Evolutionary conservation across 1,284 basidiomycete species (phyloP), one percentile per base, ranked within the genome.

Genomic region (Phellinidium pouzarii): DNA sequence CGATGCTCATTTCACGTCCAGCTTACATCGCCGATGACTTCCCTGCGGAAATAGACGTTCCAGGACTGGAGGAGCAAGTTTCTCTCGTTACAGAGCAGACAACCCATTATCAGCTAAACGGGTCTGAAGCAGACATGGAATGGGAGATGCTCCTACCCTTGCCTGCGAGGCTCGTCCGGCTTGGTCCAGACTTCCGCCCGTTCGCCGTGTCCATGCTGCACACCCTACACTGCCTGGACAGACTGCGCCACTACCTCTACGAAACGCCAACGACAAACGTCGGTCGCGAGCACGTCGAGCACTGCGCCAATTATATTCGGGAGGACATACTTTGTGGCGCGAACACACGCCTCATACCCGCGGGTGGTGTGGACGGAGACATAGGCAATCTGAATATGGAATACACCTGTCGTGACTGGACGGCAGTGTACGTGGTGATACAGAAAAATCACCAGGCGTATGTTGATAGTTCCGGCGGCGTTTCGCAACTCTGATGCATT

Each of bases 201-300:
- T 50, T 54, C 23, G 47, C 34, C 20, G 17, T 52, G 5, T 45
- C 62, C 22, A 65, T 66, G 62, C 64, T 63, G 52, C 65, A 69
- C 59, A 52, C 66, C 52, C 50, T 68, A 14, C 68, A 67, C 47
- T 69, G 68, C 52, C 53, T 68, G n/a, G 58, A 60, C 49, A 59
- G 59, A 46, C 52, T 67, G 23, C 63, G 60, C 17, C 25, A 44
- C 6, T n/a, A 20, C 6, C 29, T 51, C 19, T 14, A 44, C n/a
- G 22, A 31, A 27, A 25, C 14, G 29, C 29, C 1, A 31, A 9
- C 17, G 19, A 26, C 31, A 14, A 27, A 12, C 20, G 12, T 38
- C 25, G 34, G 22, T 5, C 46, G 14, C 22, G 7, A 31, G 29
- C 46, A 48, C 34, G 27, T 38, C 27, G 46, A 42, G 23, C 54